These are phyloP conservation scores for Xylaria nigripes DNA, from an alignment of 495 filamentous ascomycete species.

Conservation along the genomic window DNA sequence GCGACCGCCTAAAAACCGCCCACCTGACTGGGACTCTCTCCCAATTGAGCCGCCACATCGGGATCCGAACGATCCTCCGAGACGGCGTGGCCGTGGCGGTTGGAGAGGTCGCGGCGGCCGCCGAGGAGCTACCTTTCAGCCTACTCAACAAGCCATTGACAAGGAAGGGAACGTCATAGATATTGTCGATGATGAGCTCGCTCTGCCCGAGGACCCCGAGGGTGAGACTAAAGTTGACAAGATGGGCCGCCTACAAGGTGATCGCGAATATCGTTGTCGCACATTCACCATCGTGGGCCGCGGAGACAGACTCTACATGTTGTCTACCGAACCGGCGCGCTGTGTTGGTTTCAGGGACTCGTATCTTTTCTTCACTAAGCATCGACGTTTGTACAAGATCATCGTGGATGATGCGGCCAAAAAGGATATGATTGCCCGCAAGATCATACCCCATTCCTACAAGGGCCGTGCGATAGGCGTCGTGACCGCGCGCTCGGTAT, in stretches of 20 bases:
- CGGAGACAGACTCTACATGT: constrained; percentile 87
- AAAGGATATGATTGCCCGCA: constrained; percentile 84
- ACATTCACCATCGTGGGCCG: constrained; percentile 83
- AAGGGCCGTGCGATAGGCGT: constrained; percentile 97
- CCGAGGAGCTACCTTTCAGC: constrained; percentile 66
- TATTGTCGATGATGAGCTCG: constrained; percentile 86
- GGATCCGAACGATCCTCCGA: constrained; percentile 48
- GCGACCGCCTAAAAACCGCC: constrained; percentile 75
- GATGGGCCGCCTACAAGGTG: constrained; percentile 67
- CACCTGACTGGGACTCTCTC: constrained; percentile 60
- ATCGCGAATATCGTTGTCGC: constrained; percentile 85
- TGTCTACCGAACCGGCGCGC: constrained; percentile 91
- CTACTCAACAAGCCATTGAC: constrained; percentile 70
- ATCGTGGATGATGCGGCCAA: constrained; percentile 91
- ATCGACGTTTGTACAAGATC: constrained; percentile 89
- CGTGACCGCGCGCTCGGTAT: constrained; percentile 92
- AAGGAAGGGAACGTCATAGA: constrained; percentile 91
- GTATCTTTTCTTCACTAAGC: constrained; percentile 97
- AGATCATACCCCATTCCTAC: constrained; percentile 94
- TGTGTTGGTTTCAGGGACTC: constrained; percentile 96
- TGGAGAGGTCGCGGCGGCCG: constrained; percentile 60
- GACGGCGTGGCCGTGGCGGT: constrained; percentile 62
- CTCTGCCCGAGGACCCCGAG: constrained; percentile 74
- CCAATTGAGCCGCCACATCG: constrained; percentile 50
- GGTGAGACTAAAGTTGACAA: constrained; percentile 92